Base-by-base conservation (phyloP, 2,329 filamentous ascomycete genomes). In the Colletotrichum neosansevieriae region DNA sequence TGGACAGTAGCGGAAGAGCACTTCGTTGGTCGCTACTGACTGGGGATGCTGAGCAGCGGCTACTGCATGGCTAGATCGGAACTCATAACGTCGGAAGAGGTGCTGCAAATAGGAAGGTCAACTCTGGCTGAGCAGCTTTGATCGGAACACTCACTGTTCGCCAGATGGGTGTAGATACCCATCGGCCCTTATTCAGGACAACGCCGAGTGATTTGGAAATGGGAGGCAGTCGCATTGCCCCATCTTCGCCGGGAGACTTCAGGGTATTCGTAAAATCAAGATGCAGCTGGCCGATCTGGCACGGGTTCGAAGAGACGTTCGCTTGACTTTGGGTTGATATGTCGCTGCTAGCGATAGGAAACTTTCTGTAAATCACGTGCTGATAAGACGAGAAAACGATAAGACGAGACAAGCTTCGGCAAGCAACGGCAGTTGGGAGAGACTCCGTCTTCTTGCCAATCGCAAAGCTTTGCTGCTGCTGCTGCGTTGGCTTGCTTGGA, bases 181-280 rank as follows among this genome's bases (percentile, higher is more conserved):
- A 58, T 17, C 63, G 50, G 53, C 57, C 50, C 45, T 47, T 70
- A 9, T 58, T 70, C 54, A 70, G 47, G 53, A 59, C 53, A 58
- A 59, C 24, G 40, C 51, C 38, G 57, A 59, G 40, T 51, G 57
- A 51, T 66, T 61, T 64, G 17, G 67, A 58, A 45, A 58, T 61
- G 38, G 40, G 58, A 57, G 58, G 53, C 57, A 60, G 61, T 58
- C 70, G 68, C 70, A 71, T 71, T 47, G 60, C 65, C 58, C 70
- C 70, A 71, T 71, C 21, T 67, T 69, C 24, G 45, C 65, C 42
- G 59, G 34, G 56, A 45, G 59, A 34, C 12, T 36, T 29, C 38
- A 40, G 13, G n/a, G 21, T 29, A 51, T 36, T 24, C 38, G 21
- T 45, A 42, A 34, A 49, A 44, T 29, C 34, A 47, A 64, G 65